These are phyloP conservation scores for Ilyonectria sp. DNA, from an alignment of 2,329 filamentous ascomycete genomes.

Conservation along the genomic window DNA sequence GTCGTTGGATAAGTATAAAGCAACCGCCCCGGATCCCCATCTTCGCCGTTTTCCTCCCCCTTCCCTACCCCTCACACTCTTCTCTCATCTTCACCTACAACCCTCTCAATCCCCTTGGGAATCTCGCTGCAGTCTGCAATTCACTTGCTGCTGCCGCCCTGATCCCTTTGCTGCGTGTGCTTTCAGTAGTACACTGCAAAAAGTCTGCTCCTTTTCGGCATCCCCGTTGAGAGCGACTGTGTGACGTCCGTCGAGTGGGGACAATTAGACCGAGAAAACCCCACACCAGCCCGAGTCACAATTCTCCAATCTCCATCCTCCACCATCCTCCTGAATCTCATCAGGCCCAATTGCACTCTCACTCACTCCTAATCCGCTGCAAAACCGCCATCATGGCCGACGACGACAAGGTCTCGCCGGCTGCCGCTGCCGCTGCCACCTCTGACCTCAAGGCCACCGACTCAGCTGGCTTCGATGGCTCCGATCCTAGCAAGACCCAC, in stretches of 20 bases:
- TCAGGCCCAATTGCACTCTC: slow-evolving; percentile 9
- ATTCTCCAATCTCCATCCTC: slow-evolving; percentile 20
- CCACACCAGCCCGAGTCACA: slow-evolving; percentile 30
- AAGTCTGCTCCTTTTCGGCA: slow-evolving; percentile 3
- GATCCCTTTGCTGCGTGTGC: neutral
- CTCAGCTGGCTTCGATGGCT: slow-evolving; percentile 19
- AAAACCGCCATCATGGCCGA: slow-evolving; percentile 21
- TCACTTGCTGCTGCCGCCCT: neutral
- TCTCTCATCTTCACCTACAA: slow-evolving; percentile 2
- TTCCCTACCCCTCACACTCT: slow-evolving; percentile 16
- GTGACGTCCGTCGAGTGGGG: slow-evolving; percentile 25
- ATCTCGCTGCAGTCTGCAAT: neutral
- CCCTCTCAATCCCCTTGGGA: neutral
- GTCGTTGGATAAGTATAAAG: slow-evolving; percentile 23
- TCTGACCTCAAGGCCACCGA: slow-evolving; percentile 21
- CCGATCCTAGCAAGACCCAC: slow-evolving; percentile 47
- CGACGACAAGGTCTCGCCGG: slow-evolving; percentile 38
- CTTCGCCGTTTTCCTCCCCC: neutral
- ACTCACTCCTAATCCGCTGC: neutral
- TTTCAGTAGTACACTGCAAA: neutral
- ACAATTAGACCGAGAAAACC: slow-evolving; percentile 24
- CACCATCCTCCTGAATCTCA: slow-evolving; percentile 3
- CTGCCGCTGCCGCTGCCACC: slow-evolving; percentile 34
- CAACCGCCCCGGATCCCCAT: slow-evolving; percentile 21
- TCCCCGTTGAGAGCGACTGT: slow-evolving; percentile 10